Conservation (phyloP, 441 rosid species). For the Rhodomyrtus psidioides region DNA sequence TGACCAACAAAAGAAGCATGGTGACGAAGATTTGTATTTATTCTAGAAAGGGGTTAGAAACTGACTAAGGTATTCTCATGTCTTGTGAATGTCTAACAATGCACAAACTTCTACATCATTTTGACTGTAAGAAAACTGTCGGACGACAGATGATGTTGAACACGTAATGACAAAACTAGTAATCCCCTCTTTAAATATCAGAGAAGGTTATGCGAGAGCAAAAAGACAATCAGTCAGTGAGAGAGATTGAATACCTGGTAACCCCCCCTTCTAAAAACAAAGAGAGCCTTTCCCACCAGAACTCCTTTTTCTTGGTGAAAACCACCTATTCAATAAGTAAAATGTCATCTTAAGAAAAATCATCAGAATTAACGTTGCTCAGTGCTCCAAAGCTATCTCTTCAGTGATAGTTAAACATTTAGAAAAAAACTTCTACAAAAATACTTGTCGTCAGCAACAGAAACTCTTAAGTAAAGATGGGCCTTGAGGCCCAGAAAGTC, state of each 20-base stretch:
- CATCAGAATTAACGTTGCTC: not conserved
- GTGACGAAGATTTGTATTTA: not conserved
- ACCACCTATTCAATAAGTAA: constrained; percentile 45
- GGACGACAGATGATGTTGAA: not conserved
- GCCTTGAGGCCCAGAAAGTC: not conserved
- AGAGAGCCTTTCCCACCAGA: constrained; percentile 77
- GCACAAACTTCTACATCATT: not conserved
- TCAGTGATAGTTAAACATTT: not conserved
- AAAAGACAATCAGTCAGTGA: not conserved
- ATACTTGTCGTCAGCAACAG: not conserved
- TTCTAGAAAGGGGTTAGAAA: not conserved
- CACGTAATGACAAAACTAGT: not conserved
- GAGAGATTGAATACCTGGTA: constrained; percentile 35
- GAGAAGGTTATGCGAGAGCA: not conserved
- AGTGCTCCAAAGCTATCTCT: not conserved
- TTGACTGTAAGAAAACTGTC: not conserved
- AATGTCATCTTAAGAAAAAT: not conserved
- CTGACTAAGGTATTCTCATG: not conserved
- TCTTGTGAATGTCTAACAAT: not conserved
- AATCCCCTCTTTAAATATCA: not conserved
- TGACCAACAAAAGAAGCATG: not conserved
- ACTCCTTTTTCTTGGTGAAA: constrained; percentile 72
- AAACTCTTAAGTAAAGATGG: not conserved
- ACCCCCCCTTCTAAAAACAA: constrained; percentile 64
- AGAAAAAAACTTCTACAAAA: not conserved